A percentile compares a stretch with the other conserved stretches of the same genome.
Evolutionary conservation across 768 basidiomycete species (phyloP).

Genomic region (Agrocybe pediades): DNA sequence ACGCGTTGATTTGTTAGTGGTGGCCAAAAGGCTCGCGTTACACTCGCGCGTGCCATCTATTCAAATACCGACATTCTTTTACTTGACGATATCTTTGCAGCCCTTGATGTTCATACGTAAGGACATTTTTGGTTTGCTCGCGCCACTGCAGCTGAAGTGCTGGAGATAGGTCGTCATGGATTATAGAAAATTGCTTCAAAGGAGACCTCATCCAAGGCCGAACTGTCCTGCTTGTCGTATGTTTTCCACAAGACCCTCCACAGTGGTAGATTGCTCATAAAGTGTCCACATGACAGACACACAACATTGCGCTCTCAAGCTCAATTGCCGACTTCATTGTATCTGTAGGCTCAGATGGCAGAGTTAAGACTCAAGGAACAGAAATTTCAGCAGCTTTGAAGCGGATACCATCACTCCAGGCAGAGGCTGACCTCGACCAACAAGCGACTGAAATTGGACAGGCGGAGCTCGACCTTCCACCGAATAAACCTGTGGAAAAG

Average conservation of each 20-base stretch:
- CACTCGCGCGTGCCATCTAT: conserved; percentile 47
- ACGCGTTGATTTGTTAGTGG: conserved; percentile 25
- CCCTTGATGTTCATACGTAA: conserved; percentile 46
- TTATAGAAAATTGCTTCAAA: conserved; percentile 73
- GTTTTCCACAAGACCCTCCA: conserved; percentile 8
- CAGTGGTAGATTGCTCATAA: background rate
- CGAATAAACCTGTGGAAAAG: conserved; percentile 18
- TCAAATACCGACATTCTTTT: conserved; percentile 61
- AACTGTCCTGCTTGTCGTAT: conserved; percentile 78
- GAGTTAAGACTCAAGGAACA: conserved; percentile 46
- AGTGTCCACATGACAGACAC: conserved; percentile 33
- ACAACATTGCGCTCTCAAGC: conserved; percentile 49
- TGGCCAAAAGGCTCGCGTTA: conserved; percentile 52
- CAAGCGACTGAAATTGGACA: conserved; percentile 24
- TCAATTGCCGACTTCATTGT: conserved; percentile 58
- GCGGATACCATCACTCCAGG: conserved; percentile 29
- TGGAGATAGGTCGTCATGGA: conserved; percentile 10
- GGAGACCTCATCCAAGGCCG: conserved; percentile 74
- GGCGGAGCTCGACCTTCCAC: conserved; percentile 9
- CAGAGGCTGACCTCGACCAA: conserved; percentile 28
- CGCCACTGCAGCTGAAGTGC: background rate
- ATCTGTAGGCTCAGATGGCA: conserved; percentile 53
- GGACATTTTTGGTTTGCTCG: background rate
- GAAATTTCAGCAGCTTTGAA: conserved; percentile 40
- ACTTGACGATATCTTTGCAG: conserved; percentile 73